A percentile compares a stretch with the other conserved stretches of the same genome.
These are phyloP conservation scores for Phytopythium delawarense DNA, from an alignment of 352 stramenopile species.

Conservation along the genomic window DNA sequence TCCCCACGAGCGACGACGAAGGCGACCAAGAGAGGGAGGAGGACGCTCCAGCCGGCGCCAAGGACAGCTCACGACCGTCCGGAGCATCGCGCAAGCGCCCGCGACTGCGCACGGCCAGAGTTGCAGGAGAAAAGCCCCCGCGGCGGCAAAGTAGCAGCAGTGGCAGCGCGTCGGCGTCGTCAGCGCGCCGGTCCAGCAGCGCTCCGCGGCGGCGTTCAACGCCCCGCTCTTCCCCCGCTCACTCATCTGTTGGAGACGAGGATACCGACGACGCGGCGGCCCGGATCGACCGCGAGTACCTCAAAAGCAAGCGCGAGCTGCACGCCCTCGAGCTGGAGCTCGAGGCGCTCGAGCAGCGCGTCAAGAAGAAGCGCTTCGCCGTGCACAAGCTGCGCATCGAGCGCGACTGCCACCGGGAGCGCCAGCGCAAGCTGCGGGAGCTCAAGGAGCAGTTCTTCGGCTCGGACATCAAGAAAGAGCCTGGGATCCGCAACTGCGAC, in stretches of 20 bases:
- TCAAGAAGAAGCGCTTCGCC: constrained; percentile 6
- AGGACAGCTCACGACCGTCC: background rate
- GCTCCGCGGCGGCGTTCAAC: background rate
- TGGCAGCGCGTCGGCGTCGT: background rate
- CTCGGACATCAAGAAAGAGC: constrained; percentile 8
- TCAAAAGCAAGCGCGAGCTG: background rate
- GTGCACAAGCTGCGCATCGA: constrained; percentile 6
- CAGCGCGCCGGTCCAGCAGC: background rate
- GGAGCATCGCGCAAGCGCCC: background rate
- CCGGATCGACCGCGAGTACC: background rate
- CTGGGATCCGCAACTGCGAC: background rate
- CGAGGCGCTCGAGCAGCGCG: constrained; percentile 3
- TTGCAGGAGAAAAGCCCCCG: background rate
- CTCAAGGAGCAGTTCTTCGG: constrained; percentile 25
- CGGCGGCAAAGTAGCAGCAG: background rate
- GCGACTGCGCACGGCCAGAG: background rate
- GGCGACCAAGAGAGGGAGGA: background rate
- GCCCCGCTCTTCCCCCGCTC: background rate
- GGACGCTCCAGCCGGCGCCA: background rate
- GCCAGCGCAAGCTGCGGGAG: constrained; percentile 2
- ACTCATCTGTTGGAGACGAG: background rate
- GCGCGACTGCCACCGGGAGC: constrained; percentile 6
- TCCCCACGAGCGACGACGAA: constrained; percentile 2
- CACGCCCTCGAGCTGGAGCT: background rate
- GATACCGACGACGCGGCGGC: background rate